Base-by-base conservation (phyloP, 495 filamentous ascomycete genomes). In the Lasiosphaeria hispida region DNA sequence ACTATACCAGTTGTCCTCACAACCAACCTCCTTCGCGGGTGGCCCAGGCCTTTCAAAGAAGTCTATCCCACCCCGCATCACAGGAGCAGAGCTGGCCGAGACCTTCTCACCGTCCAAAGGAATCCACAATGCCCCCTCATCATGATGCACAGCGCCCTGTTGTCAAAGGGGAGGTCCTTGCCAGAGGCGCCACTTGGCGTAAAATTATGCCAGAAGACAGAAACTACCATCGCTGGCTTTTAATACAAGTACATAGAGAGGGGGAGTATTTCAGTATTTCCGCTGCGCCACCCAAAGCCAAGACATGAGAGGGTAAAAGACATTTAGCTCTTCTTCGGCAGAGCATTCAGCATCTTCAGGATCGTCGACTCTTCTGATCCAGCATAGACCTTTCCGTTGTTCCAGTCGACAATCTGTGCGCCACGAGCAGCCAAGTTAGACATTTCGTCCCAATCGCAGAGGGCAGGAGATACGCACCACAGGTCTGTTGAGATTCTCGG, bases 361-460 rank as follows among this genome's bases (percentile, higher is more conserved):
- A 96, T 95, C 73, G 90, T 89, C 10, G 90, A 92, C 76, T 93
- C 85, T 59, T 87, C 81, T 45, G 88, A 87, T 7, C 90, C 89
- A 50, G 83, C 77, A 33, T 89, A 81, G 65, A 85, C 91, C 67
- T 83, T 85, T 53, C 94, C 95, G 74, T 92, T 91, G 59, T 87
- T 86, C 95, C 94, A 98, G 72, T 97, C 94, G 19, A 98, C 95
- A 51, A 81, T 82, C 88, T 92, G 65, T 53, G 39, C 10, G 17
- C 11, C 15, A 42, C 4, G 17, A n/a, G 5, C 34, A 39, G 33
- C 19, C 63, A 37, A 66, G 65, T 38, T 40, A 63, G 13, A 1
- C 7, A n/a, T 41, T 10, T 30, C 7, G 9, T 44, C 34, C 37
- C 19, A 38, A 52, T 15, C 14, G 18, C 36, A 42, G 39, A 45